phyloP scores from a whole-genome alignment of 169 alveolate species.

The Theileria annulata region DNA sequence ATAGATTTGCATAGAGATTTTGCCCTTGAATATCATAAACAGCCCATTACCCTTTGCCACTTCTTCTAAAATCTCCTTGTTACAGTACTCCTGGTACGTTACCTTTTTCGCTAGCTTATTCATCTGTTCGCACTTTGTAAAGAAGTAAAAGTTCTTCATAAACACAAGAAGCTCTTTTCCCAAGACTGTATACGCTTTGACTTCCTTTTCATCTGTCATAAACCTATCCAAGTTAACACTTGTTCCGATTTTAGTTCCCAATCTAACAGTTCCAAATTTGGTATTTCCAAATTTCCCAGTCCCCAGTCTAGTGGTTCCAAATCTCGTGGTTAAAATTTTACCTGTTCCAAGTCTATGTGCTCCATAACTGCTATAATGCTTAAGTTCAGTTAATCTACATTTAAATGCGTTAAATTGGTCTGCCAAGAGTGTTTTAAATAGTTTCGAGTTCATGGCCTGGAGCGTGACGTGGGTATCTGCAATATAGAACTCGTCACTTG shows the following conservation, averaged over 20 bases:
- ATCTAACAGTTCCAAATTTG: not conserved
- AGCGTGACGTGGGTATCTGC: constrained; percentile 77
- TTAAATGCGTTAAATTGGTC: constrained; percentile 52
- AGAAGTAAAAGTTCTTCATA: constrained; percentile 22
- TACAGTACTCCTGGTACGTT: constrained; percentile 18
- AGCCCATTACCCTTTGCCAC: not conserved
- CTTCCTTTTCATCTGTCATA: not conserved
- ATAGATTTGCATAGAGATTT: constrained; percentile 20
- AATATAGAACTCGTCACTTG: constrained; percentile 62
- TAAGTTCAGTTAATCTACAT: constrained; percentile 8
- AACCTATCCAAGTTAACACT: constrained; percentile 1
- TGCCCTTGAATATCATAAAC: constrained; percentile 50
- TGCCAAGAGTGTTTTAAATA: constrained; percentile 20
- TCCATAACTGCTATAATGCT: not conserved
- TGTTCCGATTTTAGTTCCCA: not conserved
- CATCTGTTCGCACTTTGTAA: constrained; percentile 13
- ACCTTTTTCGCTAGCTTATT: constrained; percentile 11
- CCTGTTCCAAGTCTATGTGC: not conserved
- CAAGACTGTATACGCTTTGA: not conserved
- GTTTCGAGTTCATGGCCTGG: constrained; percentile 32
- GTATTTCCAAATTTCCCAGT: not conserved
- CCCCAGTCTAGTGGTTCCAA: not conserved
- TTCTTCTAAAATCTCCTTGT: constrained; percentile 41
- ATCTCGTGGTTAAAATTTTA: not conserved
- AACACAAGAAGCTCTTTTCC: constrained; percentile 20